These are phyloP conservation scores for Diaporthe capsici DNA, from an alignment of 2,329 filamentous ascomycete species.

Conservation along the genomic window DNA sequence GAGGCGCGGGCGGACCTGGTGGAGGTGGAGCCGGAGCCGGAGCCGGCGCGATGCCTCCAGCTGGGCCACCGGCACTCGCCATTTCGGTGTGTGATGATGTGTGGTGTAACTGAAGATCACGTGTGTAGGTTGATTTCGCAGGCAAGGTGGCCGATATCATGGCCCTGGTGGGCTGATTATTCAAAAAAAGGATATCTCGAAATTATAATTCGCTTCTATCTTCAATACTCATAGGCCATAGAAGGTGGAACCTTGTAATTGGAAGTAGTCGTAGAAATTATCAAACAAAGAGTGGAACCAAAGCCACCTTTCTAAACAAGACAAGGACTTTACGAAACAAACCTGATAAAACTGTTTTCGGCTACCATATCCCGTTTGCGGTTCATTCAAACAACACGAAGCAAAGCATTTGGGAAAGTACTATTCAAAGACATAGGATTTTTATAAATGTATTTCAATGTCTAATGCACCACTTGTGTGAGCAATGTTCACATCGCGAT, in stretches of 20 bases:
- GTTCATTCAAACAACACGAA: neutral
- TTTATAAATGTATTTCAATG: conserved; percentile 19
- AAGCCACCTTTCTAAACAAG: neutral
- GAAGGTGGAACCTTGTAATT: neutral
- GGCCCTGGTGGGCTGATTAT: no score
- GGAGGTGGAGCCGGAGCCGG: neutral
- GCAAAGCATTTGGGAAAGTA: neutral
- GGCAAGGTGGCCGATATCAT: neutral
- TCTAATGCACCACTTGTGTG: neutral
- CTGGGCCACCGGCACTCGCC: neutral
- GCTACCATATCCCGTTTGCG: neutral
- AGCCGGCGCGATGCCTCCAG: neutral
- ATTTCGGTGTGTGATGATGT: neutral
- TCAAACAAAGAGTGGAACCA: neutral
- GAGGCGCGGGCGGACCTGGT: neutral
- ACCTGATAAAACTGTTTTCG: neutral
- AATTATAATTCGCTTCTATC: neutral
- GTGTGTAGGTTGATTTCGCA: neutral
- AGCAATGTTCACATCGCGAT: neutral
- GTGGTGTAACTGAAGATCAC: neutral
- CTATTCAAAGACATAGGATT: neutral
- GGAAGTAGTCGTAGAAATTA: neutral
- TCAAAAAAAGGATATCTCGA: neutral
- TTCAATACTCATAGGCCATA: neutral
- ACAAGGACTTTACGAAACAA: neutral